Evolutionary conservation across 2,329 filamentous ascomycete species (phyloP), one percentile per base, ranked within the genome.

Genomic region (Pseudocercospora eumusae): DNA sequence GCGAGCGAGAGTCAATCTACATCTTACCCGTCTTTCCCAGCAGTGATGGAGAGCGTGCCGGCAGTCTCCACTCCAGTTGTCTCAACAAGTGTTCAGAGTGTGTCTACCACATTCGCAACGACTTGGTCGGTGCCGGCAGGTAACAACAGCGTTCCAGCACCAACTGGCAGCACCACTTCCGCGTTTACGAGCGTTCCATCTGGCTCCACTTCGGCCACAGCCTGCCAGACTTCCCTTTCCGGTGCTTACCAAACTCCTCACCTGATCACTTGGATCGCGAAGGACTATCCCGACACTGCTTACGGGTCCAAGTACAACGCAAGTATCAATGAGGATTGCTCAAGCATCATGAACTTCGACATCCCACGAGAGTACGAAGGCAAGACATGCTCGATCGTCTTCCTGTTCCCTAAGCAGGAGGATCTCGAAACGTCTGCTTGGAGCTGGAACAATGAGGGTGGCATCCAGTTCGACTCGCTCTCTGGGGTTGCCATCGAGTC

Each of bases 331-430:
- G 75, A 79, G 18, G 79, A 77, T 61, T 75, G 83, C 56, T 83
- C 83, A 10, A 83, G 83, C 10, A 82, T 89, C 70, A 90, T 88
- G 82, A 88, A 88, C 78, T 90, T 90, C 75, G 86, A 88, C 70
- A 83, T 90, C 45, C 84, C 83, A 1, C 64, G 74, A 4, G 75
- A 76, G 3, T 81, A 85, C 68, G 68, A 77, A 4, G 84, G 83
- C 66, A 84, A 85, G 75, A 84, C 77, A 21, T 91, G 88, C 78
- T 83, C 80, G 60, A 78, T 90, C 5, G 77, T 87, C 61, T 90
- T 90, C 82, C 79, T 88, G 47, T 84, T 90, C 75, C 88, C 88
- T 11, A 67, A 78, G 57, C 73, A 84, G 64, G 69, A 78, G n/a
- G 75, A 86, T 42, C 82, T 88, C n/a, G 75, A 85, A 74, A 87